Conservation (phyloP, 768 basidiomycete genomes). For the Megacollybia marginata region DNA sequence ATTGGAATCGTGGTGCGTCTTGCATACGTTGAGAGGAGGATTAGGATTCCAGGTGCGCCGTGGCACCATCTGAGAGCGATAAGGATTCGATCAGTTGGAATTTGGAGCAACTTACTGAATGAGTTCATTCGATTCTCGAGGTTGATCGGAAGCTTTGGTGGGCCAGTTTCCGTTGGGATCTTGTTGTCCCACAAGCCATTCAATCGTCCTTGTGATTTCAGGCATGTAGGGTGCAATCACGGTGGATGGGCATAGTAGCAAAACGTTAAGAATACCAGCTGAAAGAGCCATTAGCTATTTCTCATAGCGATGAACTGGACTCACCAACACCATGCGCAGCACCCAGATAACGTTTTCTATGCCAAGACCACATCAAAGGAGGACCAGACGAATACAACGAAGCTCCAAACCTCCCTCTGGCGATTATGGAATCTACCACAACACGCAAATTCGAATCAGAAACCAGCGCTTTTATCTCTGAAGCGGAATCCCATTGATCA, state of each 20-base stretch:
- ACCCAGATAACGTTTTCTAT: slow-evolving; percentile 47
- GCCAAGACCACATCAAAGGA: slow-evolving; percentile 55
- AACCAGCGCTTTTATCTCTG: slow-evolving; percentile 14
- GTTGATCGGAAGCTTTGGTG: slow-evolving; percentile 23
- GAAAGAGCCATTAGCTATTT: background rate
- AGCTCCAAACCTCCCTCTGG: slow-evolving; percentile 27
- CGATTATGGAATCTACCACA: slow-evolving; percentile 39
- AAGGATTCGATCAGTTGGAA: background rate
- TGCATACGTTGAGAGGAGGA: slow-evolving; percentile 33
- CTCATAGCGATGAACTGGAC: slow-evolving; percentile 8
- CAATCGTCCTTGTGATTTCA: slow-evolving; percentile 34
- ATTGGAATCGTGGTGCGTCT: slow-evolving; percentile 15
- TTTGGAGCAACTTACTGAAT: slow-evolving; percentile 36
- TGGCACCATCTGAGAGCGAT: slow-evolving; percentile 44
- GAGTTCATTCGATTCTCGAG: slow-evolving; percentile 25
- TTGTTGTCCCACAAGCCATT: slow-evolving; percentile 41
- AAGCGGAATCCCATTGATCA: background rate
- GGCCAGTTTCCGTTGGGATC: slow-evolving; percentile 48
- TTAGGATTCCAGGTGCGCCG: slow-evolving; percentile 44
- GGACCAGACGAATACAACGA: slow-evolving; percentile 19
- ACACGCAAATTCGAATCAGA: slow-evolving; percentile 25
- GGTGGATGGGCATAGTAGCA: slow-evolving; percentile 24
- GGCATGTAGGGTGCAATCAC: slow-evolving; percentile 29
- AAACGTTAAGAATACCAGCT: slow-evolving; percentile 49
- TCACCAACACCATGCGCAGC: slow-evolving; percentile 54